Conservation (phyloP, 768 basidiomycete species). For the Phaffia australis region DNA sequence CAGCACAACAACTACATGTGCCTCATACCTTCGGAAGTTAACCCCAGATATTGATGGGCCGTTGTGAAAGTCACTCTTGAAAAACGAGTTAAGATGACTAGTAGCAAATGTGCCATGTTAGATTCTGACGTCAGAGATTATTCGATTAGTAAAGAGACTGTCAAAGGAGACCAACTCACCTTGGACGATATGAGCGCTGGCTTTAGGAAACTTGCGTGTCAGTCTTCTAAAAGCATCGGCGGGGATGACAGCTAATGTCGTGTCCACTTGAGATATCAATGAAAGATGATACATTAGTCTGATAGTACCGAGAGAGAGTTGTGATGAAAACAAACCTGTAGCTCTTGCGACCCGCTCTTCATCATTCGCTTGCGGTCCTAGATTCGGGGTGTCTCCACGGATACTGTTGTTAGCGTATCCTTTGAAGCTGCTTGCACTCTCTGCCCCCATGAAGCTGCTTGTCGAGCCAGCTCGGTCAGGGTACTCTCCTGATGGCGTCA, state of each 20-base stretch:
- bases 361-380: neutral
- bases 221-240: constrained; percentile 90
- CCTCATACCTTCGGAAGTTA: constrained; percentile 59
- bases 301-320: neutral
- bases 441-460: too few relatives aligned
- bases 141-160: neutral
- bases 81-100: constrained; percentile 89
- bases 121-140: neutral
- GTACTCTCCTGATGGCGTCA: too few relatives aligned
- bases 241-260: constrained; percentile 95
- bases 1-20: neutral
- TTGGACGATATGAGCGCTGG: constrained; percentile 91
- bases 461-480: too few relatives aligned
- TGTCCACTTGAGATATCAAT: constrained; percentile 54
- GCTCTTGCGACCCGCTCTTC: constrained; percentile 71
- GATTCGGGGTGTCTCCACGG: neutral
- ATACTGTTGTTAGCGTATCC: neutral
- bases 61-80: constrained; percentile 96
- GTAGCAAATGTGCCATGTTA: neutral
- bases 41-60: constrained; percentile 87
- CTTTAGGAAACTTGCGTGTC: constrained; percentile 93
- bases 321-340: constrained; percentile 1
- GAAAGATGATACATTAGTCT: neutral
- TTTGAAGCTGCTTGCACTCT: too few relatives aligned
- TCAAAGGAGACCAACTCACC: constrained; percentile 42